These are phyloP conservation scores for Xylaria sp. DNA, from an alignment of 2,329 filamentous ascomycete genomes.

Conservation along the genomic window DNA sequence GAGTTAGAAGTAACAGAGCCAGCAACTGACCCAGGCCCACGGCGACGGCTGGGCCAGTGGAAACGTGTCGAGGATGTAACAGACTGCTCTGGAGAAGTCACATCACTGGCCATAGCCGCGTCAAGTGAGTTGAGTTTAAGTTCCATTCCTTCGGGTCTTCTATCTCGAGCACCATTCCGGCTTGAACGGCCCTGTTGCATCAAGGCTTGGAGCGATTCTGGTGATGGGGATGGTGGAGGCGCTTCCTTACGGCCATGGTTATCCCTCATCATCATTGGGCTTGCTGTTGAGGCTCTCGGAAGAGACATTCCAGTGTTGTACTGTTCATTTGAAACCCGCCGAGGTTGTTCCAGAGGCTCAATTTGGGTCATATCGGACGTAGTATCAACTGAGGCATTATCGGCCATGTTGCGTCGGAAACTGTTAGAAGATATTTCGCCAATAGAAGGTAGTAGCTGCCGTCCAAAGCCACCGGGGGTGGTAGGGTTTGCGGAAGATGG, in stretches of 20 bases:
- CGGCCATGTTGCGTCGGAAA: conserved; percentile 48
- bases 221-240: conserved; percentile 75
- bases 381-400: conserved; percentile 43
- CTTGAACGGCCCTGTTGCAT: conserved; percentile 69
- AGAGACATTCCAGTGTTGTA: conserved; percentile 61
- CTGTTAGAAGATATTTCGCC: conserved; percentile 69
- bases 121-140: conserved; percentile 73
- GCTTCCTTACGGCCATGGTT: conserved; percentile 58
- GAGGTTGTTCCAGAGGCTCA: conserved; percentile 49
- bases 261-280: conserved; percentile 71
- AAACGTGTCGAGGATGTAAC: conserved; percentile 64
- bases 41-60: conserved; percentile 65
- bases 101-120: conserved; percentile 61
- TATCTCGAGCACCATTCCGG: conserved; percentile 78
- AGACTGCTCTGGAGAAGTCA: conserved; percentile 68
- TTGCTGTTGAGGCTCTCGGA: conserved; percentile 74
- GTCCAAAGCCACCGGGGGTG: conserved; percentile 68
- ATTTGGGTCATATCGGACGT: conserved; percentile 44
- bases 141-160: conserved; percentile 77
- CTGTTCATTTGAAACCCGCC: conserved; percentile 57
- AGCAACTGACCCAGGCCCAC: conserved; percentile 65
- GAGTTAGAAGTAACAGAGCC: conserved; percentile 69
- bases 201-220: conserved; percentile 70
- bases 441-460: conserved; percentile 79
- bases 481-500: conserved; percentile 73